Evolutionary conservation across 208 protist species (phyloP).

Genomic region (Lotmaria passim): DNA sequence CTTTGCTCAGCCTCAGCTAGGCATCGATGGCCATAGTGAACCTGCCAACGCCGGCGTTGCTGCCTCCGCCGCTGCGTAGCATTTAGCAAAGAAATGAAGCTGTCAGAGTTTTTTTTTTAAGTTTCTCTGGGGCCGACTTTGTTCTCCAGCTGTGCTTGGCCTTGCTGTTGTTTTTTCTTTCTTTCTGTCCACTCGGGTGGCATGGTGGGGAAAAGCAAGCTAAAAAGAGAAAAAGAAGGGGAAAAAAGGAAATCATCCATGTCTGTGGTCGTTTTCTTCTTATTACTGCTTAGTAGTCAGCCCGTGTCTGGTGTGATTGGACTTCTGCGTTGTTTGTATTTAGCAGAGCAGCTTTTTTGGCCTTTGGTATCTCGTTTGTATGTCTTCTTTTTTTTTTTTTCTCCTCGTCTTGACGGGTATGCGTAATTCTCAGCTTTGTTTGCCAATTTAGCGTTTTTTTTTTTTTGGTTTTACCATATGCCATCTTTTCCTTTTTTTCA

Average conservation of each 20-base stretch:
- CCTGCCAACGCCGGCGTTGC: background rate
- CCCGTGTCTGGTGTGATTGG: background rate
- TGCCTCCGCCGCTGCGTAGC: background rate
- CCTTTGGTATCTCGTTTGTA: conserved; percentile 28
- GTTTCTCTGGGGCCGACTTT: background rate
- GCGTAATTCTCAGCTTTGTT: background rate
- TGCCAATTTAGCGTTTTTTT: conserved; percentile 4
- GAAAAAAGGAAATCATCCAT: background rate
- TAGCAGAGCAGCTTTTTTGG: no score
- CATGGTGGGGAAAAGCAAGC: no score
- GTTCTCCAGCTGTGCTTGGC: background rate
- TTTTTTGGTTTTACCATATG: conserved; percentile 24
- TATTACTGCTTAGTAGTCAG: conserved; percentile 29
- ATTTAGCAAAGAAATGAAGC: background rate
- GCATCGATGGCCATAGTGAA: conserved; percentile 50
- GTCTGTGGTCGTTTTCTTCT: conserved; percentile 18
- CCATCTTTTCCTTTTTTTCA: conserved; percentile 28
- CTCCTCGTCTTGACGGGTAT: background rate
- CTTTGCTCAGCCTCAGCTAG: conserved; percentile 52
- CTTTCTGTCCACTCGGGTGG: no score
- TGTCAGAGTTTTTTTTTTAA: background rate
- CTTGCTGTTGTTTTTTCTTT: conserved; percentile 1
- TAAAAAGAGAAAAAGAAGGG: background rate
- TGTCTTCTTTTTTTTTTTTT: conserved; percentile 25
- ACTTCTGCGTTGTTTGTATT: background rate